A percentile compares a stretch with the other conserved stretches of the same genome.
Evolutionary conservation across 2,329 filamentous ascomycete genomes (phyloP).

Genomic region (Tolypocladium nubicola): DNA sequence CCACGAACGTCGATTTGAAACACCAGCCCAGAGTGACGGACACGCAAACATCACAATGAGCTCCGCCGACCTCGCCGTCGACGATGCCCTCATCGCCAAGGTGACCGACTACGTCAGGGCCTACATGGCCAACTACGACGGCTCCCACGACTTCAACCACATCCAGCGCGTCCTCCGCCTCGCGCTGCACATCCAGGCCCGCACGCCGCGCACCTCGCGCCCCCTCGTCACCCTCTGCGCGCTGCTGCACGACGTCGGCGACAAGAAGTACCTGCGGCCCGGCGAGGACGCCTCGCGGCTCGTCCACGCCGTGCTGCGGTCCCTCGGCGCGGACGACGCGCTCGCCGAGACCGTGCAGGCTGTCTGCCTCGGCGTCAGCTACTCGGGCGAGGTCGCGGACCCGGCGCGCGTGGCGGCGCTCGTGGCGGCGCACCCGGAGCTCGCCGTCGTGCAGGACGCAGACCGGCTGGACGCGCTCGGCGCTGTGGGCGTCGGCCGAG

Average conservation of each 20-base stretch:
- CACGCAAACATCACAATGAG: slow-evolving; percentile 9
- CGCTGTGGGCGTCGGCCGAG: slow-evolving; percentile 70
- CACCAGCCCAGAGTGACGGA: not conserved
- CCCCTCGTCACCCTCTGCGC: slow-evolving; percentile 57
- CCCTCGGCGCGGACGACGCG: slow-evolving; percentile 40
- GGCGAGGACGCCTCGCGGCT: slow-evolving; percentile 46
- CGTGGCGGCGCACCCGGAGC: slow-evolving; percentile 49
- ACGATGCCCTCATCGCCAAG: slow-evolving; percentile 37
- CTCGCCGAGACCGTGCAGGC: slow-evolving; percentile 59
- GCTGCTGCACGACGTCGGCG: slow-evolving; percentile 79
- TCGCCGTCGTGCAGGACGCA: slow-evolving; percentile 79
- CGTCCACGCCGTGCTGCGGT: slow-evolving; percentile 43
- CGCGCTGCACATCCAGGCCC: slow-evolving; percentile 51
- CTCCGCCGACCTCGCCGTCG: slow-evolving; percentile 12
- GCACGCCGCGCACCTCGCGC: slow-evolving; percentile 27
- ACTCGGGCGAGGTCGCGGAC: slow-evolving; percentile 60
- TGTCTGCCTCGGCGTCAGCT: slow-evolving; percentile 69
- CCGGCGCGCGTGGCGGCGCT: slow-evolving; percentile 48
- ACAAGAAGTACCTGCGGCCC: slow-evolving; percentile 64
- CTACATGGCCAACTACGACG: slow-evolving; percentile 72
- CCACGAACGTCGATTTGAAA: not conserved
- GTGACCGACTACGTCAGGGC: slow-evolving; percentile 54
- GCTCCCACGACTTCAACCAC: slow-evolving; percentile 81
- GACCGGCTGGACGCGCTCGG: slow-evolving; percentile 88
- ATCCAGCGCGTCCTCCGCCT: slow-evolving; percentile 71